Evolutionary conservation across 257 asterid genomes (phyloP).

Genomic region (Solanum dulcamara): DNA sequence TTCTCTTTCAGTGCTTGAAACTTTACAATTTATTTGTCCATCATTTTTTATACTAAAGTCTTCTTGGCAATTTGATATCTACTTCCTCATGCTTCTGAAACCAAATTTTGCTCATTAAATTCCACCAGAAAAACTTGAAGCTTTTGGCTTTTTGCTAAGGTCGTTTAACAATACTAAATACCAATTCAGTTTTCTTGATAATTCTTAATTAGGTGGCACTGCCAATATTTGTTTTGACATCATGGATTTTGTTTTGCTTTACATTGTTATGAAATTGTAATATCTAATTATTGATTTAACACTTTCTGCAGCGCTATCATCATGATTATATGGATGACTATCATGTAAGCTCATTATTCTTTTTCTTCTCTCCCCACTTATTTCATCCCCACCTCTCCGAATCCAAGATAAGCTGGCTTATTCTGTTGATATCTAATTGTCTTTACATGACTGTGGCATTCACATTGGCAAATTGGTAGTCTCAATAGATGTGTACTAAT

Average conservation of each 20-base stretch:
- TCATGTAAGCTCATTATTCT: background rate
- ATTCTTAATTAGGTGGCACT: background rate
- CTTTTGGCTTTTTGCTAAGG: background rate
- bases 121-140: background rate
- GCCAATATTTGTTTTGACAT: background rate
- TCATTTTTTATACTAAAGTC: background rate
- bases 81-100: background rate
- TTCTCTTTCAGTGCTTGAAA: background rate
- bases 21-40: background rate
- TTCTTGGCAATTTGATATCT: background rate
- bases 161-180: background rate
- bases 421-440: background rate
- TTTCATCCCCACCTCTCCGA: background rate
- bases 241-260: background rate
- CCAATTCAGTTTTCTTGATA: background rate
- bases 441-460: background rate
- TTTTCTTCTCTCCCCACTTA: background rate
- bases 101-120: background rate
- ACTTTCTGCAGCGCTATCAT: conserved; percentile 3
- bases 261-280: background rate
- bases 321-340: conserved; percentile 3
- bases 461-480: background rate
- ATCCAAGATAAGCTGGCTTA: background rate
- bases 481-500: background rate
- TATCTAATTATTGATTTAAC: background rate